These are phyloP conservation scores for Leptographium radiaticola DNA, from an alignment of 2,329 filamentous ascomycete genomes.

Conservation along the genomic window DNA sequence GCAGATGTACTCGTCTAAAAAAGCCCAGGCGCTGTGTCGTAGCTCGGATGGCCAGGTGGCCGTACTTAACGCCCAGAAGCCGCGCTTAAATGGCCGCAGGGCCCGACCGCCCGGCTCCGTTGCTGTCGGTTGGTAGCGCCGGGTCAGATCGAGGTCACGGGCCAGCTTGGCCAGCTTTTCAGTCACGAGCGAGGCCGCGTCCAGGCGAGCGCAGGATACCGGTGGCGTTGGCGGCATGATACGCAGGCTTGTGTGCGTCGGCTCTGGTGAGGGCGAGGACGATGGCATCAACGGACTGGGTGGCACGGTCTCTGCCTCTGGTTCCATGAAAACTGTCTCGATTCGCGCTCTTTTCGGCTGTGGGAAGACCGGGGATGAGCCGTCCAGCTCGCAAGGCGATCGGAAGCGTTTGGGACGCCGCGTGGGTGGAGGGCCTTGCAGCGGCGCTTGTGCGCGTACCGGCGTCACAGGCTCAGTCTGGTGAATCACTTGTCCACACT, in stretches of 20 bases:
- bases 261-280: too few species aligned
- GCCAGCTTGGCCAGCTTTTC: constrained; percentile 38
- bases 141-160: constrained; percentile 33
- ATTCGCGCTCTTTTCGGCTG: not conserved
- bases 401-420: not conserved
- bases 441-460: not conserved
- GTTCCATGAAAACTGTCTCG: too few species aligned
- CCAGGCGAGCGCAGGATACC: constrained; percentile 29
- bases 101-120: constrained; percentile 23
- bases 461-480: not conserved
- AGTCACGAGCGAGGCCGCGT: constrained; percentile 40
- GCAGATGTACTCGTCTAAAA: constrained; percentile 45
- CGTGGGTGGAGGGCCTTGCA: not conserved
- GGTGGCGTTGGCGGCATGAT: constrained; percentile 43
- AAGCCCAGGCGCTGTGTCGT: constrained; percentile 46
- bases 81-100: constrained; percentile 52
- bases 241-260: constrained; percentile 19
- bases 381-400: not conserved
- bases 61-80: constrained; percentile 61
- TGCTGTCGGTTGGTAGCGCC: constrained; percentile 36
- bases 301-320: not conserved
- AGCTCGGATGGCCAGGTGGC: constrained; percentile 34
- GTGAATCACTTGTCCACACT: constrained; percentile 4
- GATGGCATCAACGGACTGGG: not conserved
- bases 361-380: not conserved